phyloP scores from a whole-genome alignment of 78 protist genomes.

The Monosiga brevicollis region DNA sequence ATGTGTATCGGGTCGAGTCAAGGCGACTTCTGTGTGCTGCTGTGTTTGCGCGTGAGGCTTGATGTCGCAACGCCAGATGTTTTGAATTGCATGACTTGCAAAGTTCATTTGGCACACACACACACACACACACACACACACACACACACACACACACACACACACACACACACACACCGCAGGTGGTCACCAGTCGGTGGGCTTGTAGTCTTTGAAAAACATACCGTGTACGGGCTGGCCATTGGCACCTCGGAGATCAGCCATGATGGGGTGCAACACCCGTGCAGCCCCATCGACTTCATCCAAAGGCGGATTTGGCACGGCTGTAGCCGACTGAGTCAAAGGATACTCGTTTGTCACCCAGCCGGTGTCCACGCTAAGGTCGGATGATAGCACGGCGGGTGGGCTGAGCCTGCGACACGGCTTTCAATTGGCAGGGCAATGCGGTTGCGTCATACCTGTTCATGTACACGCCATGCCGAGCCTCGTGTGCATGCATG shows the following conservation, averaged over 20 bases:
- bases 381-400: conserved; percentile 61
- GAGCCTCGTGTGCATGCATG: conserved; percentile 41
- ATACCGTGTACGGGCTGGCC: background rate
- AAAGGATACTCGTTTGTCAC: conserved; percentile 45
- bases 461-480: background rate
- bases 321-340: background rate
- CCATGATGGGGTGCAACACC: conserved; percentile 81
- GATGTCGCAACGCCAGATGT: too few species aligned
- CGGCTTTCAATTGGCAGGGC: background rate
- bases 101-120: too few species aligned
- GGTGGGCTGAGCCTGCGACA: background rate
- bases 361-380: conserved; percentile 70
- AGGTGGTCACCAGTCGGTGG: background rate
- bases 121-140: background rate
- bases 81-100: too few species aligned
- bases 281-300: conserved; percentile 89
- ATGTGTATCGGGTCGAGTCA: too few species aligned
- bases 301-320: conserved; percentile 71
- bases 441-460: background rate
- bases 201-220: background rate
- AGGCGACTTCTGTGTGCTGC: too few species aligned
- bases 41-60: too few species aligned
- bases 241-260: conserved; percentile 4
- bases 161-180: background rate
- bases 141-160: background rate